A percentile compares a stretch with the other conserved stretches of the same genome.
phyloP scores from a whole-genome alignment of 768 basidiomycete species.

The Porpolomopsis calyptriformis region DNA sequence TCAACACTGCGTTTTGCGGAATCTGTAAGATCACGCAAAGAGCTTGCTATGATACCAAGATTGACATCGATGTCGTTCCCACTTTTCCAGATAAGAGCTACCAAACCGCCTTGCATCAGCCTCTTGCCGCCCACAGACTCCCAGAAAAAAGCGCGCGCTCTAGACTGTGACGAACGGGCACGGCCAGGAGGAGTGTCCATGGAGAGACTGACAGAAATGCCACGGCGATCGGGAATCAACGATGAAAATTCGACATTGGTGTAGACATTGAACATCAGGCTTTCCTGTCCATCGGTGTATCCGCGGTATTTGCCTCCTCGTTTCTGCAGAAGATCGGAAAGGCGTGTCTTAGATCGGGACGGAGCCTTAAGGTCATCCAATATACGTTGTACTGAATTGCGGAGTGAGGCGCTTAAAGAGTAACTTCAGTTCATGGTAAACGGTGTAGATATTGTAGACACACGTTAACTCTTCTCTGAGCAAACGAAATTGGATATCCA shows the following conservation, averaged over 20 bases:
- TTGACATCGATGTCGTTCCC: slow-evolving; percentile 28
- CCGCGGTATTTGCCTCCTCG: slow-evolving; percentile 53
- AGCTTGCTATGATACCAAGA: slow-evolving; percentile 43
- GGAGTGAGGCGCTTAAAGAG: slow-evolving; percentile 37
- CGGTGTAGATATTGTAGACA: slow-evolving; percentile 13
- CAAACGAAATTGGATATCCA: slow-evolving; percentile 69
- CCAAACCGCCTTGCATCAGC: slow-evolving; percentile 49
- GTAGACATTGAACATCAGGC: slow-evolving; percentile 54
- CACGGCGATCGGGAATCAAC: slow-evolving; percentile 39
- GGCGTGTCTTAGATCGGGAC: slow-evolving; percentile 22
- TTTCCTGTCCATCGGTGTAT: slow-evolving; percentile 29
- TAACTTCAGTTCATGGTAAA: background rate
- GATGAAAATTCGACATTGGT: slow-evolving; percentile 39
- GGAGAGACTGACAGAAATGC: slow-evolving; percentile 36
- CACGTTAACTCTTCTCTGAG: slow-evolving; percentile 64
- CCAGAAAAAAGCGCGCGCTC: slow-evolving; percentile 46
- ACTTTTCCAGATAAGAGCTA: slow-evolving; percentile 46
- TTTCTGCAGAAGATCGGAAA: slow-evolving; percentile 37
- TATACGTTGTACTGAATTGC: slow-evolving; percentile 39
- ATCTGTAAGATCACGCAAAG: slow-evolving; percentile 33
- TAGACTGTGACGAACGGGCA: slow-evolving; percentile 31
- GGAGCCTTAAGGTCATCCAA: slow-evolving; percentile 30
- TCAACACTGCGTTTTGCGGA: slow-evolving; percentile 25
- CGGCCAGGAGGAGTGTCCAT: slow-evolving; percentile 47
- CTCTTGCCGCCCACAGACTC: slow-evolving; percentile 47